Conservation (phyloP, 306 rosid genomes). For the Acmispon strigosus region DNA sequence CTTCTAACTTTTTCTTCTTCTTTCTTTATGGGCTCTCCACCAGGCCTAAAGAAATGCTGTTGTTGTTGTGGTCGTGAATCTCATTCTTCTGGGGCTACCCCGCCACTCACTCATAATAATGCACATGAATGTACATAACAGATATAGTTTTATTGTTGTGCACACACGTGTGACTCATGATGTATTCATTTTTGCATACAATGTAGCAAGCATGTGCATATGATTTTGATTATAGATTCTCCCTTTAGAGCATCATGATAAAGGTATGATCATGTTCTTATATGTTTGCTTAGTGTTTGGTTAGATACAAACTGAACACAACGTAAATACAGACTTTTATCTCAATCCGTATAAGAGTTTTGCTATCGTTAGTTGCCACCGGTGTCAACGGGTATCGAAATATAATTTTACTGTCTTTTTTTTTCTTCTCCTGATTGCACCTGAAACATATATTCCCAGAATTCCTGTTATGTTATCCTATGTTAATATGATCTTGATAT, state of each 20-base stretch:
- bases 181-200: constrained; percentile 14
- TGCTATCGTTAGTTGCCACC: too few species aligned
- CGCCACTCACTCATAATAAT: constrained; percentile 46
- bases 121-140: constrained; percentile 11
- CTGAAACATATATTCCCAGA: background rate
- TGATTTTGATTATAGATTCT: background rate
- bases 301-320: too few species aligned
- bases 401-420: background rate
- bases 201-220: constrained; percentile 6
- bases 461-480: background rate
- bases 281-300: too few species aligned
- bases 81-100: constrained; percentile 54
- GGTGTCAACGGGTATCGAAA: too few species aligned
- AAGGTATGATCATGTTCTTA: background rate
- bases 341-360: too few species aligned
- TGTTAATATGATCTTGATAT: background rate
- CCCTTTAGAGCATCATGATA: constrained; percentile 10
- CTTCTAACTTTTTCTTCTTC: constrained; percentile 26
- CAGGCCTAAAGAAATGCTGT: constrained; percentile 43
- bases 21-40: constrained; percentile 69
- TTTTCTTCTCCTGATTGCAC: background rate
- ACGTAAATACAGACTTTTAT: too few species aligned
- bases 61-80: constrained; percentile 44
- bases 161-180: constrained; percentile 19
- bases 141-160: background rate